Percentiles rank a stretch among this genome's conserved stretches.
These are phyloP conservation scores for Cantharellus anzutake DNA, from an alignment of 768 basidiomycete species.

Conservation along the genomic window DNA sequence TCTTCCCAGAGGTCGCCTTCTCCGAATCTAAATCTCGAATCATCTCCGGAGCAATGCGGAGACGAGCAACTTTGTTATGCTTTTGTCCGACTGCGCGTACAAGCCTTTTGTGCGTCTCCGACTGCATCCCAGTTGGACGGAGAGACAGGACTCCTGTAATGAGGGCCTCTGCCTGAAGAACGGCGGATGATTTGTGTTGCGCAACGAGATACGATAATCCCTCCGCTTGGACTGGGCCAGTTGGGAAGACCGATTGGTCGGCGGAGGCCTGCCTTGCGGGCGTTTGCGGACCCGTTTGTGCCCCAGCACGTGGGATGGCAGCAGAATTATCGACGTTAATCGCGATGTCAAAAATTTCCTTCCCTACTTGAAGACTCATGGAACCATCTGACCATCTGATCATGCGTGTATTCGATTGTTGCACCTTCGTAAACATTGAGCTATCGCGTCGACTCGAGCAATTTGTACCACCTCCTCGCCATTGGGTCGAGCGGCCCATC, in stretches of 20 bases:
- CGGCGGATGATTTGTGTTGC: constrained; percentile 68
- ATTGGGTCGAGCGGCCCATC: constrained; percentile 64
- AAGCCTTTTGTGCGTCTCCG: constrained; percentile 74
- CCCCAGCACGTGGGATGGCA: constrained; percentile 27
- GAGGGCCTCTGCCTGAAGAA: constrained; percentile 71
- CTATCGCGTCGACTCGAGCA: background rate
- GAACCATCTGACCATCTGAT: constrained; percentile 94
- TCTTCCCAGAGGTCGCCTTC: background rate
- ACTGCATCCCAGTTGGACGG: constrained; percentile 78
- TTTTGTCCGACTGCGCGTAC: constrained; percentile 74
- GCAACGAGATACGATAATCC: constrained; percentile 80
- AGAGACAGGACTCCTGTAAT: constrained; percentile 71
- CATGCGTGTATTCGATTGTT: constrained; percentile 79
- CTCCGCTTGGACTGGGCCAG: constrained; percentile 21
- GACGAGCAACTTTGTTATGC: constrained; percentile 60
- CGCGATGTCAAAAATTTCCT: constrained; percentile 83
- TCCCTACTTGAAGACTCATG: constrained; percentile 75
- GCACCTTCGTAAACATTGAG: constrained; percentile 26
- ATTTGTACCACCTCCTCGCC: constrained; percentile 51
- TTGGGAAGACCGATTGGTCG: constrained; percentile 8
- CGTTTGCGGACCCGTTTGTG: constrained; percentile 3
- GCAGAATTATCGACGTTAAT: constrained; percentile 64
- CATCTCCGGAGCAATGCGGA: constrained; percentile 65
- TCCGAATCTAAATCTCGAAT: constrained; percentile 28
- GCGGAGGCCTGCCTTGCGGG: constrained; percentile 12